Conservation (phyloP, 163 green algal species). For the Smithsoniella earleae region DNA sequence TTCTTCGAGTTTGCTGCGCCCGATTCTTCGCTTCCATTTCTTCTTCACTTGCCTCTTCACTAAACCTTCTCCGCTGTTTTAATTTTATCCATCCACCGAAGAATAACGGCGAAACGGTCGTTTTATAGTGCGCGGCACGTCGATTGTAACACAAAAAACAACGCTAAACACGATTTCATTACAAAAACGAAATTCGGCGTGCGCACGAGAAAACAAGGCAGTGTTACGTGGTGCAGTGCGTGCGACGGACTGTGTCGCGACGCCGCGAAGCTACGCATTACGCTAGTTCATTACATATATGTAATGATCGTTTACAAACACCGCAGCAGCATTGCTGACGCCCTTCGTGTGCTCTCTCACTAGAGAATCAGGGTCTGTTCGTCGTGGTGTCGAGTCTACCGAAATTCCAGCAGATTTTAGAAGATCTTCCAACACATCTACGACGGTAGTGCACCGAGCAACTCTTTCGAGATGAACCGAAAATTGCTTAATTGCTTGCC, state of each 20-base stretch:
- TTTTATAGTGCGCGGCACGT: no score
- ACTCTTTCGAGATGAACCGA: neutral
- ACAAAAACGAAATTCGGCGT: neutral
- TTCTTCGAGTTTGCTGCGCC: no score
- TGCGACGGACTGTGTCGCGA: neutral
- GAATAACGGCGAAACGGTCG: no score
- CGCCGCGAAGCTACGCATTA: neutral
- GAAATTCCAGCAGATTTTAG: neutral
- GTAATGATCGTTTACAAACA: slow-evolving; percentile 25
- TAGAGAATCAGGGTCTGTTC: neutral
- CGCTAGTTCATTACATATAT: slow-evolving; percentile 13
- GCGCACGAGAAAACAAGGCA: neutral
- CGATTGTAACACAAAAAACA: no score
- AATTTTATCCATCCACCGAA: no score
- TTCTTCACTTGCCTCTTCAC: no score
- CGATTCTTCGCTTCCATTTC: no score
- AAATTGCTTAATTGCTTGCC: neutral
- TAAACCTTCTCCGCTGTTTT: no score
- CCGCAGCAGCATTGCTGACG: neutral
- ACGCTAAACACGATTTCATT: neutral
- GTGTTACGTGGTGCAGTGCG: neutral
- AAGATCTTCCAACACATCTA: neutral
- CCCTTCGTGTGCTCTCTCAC: neutral
- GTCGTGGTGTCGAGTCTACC: neutral
- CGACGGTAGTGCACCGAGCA: slow-evolving; percentile 13